Base-by-base conservation (phyloP, 805 yeast genomes). In the Naumovozyma baii region DNA sequence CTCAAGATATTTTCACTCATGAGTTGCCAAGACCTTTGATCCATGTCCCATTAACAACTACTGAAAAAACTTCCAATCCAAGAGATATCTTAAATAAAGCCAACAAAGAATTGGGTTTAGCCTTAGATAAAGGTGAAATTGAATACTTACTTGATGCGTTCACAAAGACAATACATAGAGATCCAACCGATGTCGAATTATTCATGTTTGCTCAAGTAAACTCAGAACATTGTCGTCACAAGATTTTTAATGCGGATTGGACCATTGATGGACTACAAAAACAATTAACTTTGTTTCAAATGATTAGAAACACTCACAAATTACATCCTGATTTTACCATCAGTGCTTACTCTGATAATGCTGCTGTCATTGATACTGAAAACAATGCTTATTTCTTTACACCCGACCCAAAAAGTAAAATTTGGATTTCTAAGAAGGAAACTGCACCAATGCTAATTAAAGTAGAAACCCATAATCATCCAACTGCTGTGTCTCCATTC, bases 191-290 rank as follows among this genome's bases (percentile, higher is more conserved):
- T 63, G 97, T 87, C 18, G 99, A 92, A 66, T 71, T 92, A 46
- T 92, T 92, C 66, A 92, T 92, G 96, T 92, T 92, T 70, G 99
- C 98, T 32, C 99, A 92, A 68, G 98, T 92, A 50, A 92, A 92
- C 70, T 87, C 96, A 18, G 99, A 92, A 67, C 99, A 92, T 68
- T 92, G 99, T 70, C 84, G 99, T 63, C 99, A 92, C 69, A 92
- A 92, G 69, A 92, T 92, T 51, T 92, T 92, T 73, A 92, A 92
- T 57, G 98, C 99, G 33, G 94, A 84, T 54, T 92, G 99, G 99
- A 83, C 83, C 47, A 84, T 92, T 48, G 96, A 92, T 62, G 87
- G 85, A 38, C 73, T 74, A 39, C 66, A 73, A 54, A 83, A 85
- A 63, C 78, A 81, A 38, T 57, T 73, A 54, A 73, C 95, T 15